Conservation (phyloP, 352 stramenopile genomes). For the Pythium pyrilobum region DNA sequence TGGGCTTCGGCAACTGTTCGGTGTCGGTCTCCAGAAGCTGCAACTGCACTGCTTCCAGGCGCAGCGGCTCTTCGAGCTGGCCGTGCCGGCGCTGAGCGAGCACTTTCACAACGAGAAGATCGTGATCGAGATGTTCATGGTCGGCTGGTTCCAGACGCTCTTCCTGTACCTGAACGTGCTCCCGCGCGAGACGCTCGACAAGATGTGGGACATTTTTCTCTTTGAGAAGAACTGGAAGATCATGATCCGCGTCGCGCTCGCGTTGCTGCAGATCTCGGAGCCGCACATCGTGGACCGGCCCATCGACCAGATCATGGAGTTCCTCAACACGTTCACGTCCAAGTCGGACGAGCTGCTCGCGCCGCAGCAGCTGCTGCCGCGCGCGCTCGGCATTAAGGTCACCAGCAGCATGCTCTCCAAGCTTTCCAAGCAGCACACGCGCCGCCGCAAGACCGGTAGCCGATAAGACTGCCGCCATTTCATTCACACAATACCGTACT, state of each 20-base stretch:
- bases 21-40: constrained; percentile 57
- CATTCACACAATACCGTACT: neutral
- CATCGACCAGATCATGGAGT: constrained; percentile 84
- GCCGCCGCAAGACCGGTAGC: constrained; percentile 33
- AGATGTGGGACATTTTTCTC: constrained; percentile 85
- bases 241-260: constrained; percentile 62
- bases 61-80: constrained; percentile 59
- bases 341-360: constrained; percentile 51
- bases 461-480: too few species aligned
- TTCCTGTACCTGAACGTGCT: constrained; percentile 86
- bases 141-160: constrained; percentile 87
- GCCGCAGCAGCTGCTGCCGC: constrained; percentile 33
- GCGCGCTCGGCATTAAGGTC: constrained; percentile 65
- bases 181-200: constrained; percentile 55
- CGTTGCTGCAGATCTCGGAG: constrained; percentile 63
- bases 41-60: constrained; percentile 82
- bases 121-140: constrained; percentile 83
- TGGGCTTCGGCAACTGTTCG: constrained; percentile 74
- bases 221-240: constrained; percentile 87
- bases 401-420: constrained; percentile 75
- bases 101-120: constrained; percentile 79
- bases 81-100: constrained; percentile 43
- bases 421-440: constrained; percentile 62
- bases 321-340: constrained; percentile 79
- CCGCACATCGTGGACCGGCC: constrained; percentile 51